Conservation (phyloP, 2,329 filamentous ascomycete genomes). For the Trichoderma afroharzianum region DNA sequence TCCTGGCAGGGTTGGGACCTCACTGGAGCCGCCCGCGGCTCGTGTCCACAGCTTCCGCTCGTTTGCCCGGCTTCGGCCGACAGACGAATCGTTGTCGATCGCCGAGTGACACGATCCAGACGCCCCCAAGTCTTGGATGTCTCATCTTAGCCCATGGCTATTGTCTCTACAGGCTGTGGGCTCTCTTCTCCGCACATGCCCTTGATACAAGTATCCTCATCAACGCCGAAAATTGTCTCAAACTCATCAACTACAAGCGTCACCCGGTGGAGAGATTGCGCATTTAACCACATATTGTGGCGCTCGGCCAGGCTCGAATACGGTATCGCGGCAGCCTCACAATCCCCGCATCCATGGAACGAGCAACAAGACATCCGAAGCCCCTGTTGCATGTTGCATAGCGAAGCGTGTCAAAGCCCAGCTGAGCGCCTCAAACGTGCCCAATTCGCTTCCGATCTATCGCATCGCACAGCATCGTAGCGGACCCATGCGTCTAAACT, state of each 20-base stretch:
- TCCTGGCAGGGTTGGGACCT: background rate
- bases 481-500: background rate
- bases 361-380: conserved; percentile 14
- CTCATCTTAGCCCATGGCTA: background rate
- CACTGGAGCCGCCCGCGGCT: conserved; percentile 3
- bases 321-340: conserved; percentile 6
- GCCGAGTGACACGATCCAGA: background rate
- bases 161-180: background rate
- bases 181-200: background rate
- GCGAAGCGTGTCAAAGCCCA: background rate
- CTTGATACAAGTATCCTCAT: background rate
- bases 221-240: background rate
- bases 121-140: background rate
- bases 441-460: conserved; percentile 1
- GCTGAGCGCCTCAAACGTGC: conserved; percentile 14
- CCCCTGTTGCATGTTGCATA: conserved; percentile 14
- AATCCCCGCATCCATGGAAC: conserved; percentile 7
- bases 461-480: background rate
- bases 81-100: conserved; percentile 5
- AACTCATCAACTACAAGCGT: background rate
- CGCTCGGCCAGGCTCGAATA: background rate
- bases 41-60: background rate
- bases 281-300: conserved; percentile 3
- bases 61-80: background rate
- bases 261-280: background rate